These are phyloP conservation scores for Neonectria magnoliae DNA, from an alignment of 2,329 filamentous ascomycete genomes.

Conservation along the genomic window DNA sequence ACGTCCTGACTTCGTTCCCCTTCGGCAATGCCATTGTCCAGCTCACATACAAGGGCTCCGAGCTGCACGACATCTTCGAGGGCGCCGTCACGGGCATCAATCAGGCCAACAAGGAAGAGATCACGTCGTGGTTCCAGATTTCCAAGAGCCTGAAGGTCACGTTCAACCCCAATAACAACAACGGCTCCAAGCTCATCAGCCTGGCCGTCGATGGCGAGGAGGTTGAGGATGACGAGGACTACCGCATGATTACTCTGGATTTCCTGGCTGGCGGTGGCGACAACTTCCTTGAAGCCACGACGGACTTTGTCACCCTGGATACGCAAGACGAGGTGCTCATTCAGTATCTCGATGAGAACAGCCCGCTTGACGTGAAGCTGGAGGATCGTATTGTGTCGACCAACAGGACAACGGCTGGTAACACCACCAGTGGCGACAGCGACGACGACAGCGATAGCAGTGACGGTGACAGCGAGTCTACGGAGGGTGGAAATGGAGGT, in stretches of 20 bases:
- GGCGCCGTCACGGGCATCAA: conserved; percentile 66
- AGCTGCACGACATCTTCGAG: conserved; percentile 67
- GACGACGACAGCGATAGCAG: not conserved
- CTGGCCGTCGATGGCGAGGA: conserved; percentile 60
- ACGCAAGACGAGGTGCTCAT: conserved; percentile 64
- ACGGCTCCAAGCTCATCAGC: conserved; percentile 61
- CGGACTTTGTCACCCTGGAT: conserved; percentile 58
- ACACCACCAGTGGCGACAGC: not conserved
- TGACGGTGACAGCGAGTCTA: conserved; percentile 22
- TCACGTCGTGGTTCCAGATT: conserved; percentile 70
- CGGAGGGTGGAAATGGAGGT: conserved; percentile 4
- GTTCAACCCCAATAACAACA: conserved; percentile 63
- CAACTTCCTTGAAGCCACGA: conserved; percentile 61
- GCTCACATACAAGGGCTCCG: conserved; percentile 61
- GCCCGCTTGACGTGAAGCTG: conserved; percentile 60
- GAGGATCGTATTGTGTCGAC: conserved; percentile 52
- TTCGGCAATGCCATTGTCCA: conserved; percentile 74
- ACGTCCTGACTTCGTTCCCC: conserved; percentile 72
- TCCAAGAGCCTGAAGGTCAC: conserved; percentile 65
- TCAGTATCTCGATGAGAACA: conserved; percentile 59
- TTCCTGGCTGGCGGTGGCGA: conserved; percentile 72
- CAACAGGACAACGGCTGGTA: conserved; percentile 13
- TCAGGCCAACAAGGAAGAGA: conserved; percentile 60
- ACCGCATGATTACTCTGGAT: conserved; percentile 70
- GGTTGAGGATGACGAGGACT: conserved; percentile 58